These are phyloP conservation scores for Leptomonas seymouri DNA, from an alignment of 208 protist species.

Conservation along the genomic window DNA sequence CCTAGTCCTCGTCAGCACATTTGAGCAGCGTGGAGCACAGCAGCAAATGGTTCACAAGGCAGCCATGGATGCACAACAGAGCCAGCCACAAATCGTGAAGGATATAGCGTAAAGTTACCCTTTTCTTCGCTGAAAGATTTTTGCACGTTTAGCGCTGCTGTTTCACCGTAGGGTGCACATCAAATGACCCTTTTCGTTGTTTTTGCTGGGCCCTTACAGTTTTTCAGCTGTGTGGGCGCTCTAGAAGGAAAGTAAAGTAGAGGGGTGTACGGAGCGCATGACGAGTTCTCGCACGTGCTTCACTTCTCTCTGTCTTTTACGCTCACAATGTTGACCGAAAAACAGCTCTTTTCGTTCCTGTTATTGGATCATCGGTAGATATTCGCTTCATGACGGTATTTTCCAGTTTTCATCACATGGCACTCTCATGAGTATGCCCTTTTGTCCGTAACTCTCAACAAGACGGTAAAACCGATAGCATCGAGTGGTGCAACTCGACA, in stretches of 20 bases:
- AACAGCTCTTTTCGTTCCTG: not conserved
- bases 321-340: not conserved
- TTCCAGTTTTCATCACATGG: slow-evolving; percentile 3
- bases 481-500: too few species aligned
- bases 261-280: too few species aligned
- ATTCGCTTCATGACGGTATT: not conserved
- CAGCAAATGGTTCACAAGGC: slow-evolving; percentile 30
- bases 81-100: slow-evolving; percentile 1
- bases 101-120: not conserved
- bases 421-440: not conserved
- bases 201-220: too few species aligned
- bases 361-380: not conserved
- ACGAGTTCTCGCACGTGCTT: too few species aligned
- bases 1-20: slow-evolving; percentile 40
- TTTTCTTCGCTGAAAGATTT: not conserved
- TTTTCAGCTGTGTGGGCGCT: too few species aligned
- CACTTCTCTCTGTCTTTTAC: too few species aligned
- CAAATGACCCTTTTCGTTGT: too few species aligned
- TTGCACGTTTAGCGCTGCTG: too few species aligned
- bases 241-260: too few species aligned
- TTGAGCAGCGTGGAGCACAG: slow-evolving; percentile 43
- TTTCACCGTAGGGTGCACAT: too few species aligned
- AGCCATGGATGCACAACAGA: slow-evolving; percentile 8
- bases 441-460: not conserved
- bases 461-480: too few species aligned